A percentile compares a stretch with the other conserved stretches of the same genome.
Conservation (phyloP, 352 stramenopile species). For the Paralagenidium karlingii region DNA sequence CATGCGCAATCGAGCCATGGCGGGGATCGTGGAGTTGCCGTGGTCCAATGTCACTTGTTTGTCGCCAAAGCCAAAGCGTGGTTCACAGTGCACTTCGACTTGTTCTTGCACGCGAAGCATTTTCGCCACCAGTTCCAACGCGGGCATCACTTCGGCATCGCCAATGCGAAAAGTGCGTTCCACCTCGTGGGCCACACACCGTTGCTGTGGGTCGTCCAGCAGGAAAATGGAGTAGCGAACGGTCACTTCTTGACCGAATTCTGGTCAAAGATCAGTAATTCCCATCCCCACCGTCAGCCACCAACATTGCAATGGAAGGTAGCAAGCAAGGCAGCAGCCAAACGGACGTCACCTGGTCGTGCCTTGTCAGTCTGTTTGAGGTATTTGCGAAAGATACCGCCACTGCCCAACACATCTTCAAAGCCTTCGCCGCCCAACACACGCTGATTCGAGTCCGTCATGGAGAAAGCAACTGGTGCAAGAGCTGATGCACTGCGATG, state of each 20-base stretch:
- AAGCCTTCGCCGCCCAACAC: constrained; percentile 20
- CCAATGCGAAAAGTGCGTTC: constrained; percentile 64
- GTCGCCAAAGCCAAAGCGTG: constrained; percentile 63
- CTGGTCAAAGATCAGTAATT: constrained; percentile 11
- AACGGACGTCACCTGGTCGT: background rate
- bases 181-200: constrained; percentile 31
- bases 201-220: constrained; percentile 22
- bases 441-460: no score
- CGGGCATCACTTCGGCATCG: constrained; percentile 50
- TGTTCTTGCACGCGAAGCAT: constrained; percentile 66
- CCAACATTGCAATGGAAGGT: no score
- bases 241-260: constrained; percentile 73
- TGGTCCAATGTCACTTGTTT: constrained; percentile 19
- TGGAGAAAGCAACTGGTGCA: no score
- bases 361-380: constrained; percentile 6
- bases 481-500: no score
- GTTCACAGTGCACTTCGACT: constrained; percentile 59
- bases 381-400: constrained; percentile 66
- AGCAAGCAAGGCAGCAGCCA: background rate
- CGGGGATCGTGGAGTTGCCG: constrained; percentile 18
- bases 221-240: constrained; percentile 49
- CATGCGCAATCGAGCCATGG: constrained; percentile 34
- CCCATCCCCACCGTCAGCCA: no score
- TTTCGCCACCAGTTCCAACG: constrained; percentile 63
- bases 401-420: constrained; percentile 66